Evolutionary conservation across 352 stramenopile species (phyloP).

Genomic region (Globisporangium apiculatum): DNA sequence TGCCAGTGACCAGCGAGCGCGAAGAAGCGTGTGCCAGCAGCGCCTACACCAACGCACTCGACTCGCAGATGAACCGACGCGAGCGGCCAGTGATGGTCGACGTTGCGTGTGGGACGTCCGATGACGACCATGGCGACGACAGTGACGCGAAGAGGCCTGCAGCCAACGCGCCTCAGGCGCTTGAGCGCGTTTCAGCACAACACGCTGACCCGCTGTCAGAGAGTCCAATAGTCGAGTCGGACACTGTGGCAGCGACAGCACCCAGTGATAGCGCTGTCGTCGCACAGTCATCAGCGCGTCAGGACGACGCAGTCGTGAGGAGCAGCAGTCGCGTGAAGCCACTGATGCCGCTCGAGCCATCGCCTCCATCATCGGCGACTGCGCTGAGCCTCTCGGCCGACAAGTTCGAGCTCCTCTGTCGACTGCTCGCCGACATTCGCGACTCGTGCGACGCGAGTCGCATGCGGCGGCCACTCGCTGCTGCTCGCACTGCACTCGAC

Average conservation of each 20-base stretch:
- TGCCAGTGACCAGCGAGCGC: too few relatives aligned
- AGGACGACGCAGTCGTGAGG: background rate
- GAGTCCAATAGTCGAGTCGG: too few relatives aligned
- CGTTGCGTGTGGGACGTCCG: slow-evolving; percentile 1
- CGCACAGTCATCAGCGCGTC: background rate
- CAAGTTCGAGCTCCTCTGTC: slow-evolving; percentile 29
- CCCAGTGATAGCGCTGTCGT: background rate
- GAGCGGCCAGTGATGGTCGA: background rate
- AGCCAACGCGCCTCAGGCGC: too few relatives aligned
- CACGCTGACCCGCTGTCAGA: background rate
- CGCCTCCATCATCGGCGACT: background rate
- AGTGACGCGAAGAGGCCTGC: background rate
- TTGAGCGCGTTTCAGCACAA: background rate
- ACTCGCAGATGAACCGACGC: background rate
- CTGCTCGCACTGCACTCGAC: too few relatives aligned
- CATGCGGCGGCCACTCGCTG: too few relatives aligned
- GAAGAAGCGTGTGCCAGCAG: too few relatives aligned
- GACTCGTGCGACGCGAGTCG: slow-evolving; percentile 8
- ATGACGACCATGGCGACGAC: background rate
- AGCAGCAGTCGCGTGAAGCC: background rate
- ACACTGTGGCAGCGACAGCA: background rate
- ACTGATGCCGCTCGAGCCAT: background rate
- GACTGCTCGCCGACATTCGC: slow-evolving; percentile 32
- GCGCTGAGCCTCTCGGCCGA: slow-evolving; percentile 12
- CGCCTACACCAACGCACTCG: too few relatives aligned